A percentile compares a stretch with the other conserved stretches of the same genome.
These are phyloP conservation scores for Trichoderma simmonsii DNA, from an alignment of 2,329 filamentous ascomycete species.

Conservation along the genomic window DNA sequence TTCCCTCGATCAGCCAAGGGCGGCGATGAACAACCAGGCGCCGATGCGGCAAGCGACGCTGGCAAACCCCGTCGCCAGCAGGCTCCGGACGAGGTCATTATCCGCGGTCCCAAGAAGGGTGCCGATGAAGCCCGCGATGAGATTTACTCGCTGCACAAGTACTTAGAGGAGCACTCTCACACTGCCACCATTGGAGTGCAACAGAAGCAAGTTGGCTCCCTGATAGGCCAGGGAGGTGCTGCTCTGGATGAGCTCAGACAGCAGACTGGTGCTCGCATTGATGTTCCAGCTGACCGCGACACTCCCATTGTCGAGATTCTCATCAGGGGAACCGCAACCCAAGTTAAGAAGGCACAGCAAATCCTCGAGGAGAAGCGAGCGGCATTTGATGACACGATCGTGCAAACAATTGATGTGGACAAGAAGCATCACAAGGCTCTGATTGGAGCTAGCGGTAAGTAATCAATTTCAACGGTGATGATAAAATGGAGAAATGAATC, in stretches of 20 bases:
- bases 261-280: slow-evolving; percentile 81
- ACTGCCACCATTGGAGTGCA: slow-evolving; percentile 78
- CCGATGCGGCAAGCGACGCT: slow-evolving; percentile 66
- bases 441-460: slow-evolving; percentile 82
- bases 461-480: background rate
- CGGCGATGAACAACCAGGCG: slow-evolving; percentile 67
- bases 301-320: slow-evolving; percentile 77
- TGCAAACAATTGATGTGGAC: slow-evolving; percentile 82
- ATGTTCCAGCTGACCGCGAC: slow-evolving; percentile 80
- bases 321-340: slow-evolving; percentile 87
- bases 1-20: slow-evolving; percentile 71
- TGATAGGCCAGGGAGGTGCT: slow-evolving; percentile 87
- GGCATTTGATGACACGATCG: slow-evolving; percentile 85
- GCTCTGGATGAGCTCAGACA: slow-evolving; percentile 89
- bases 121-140: slow-evolving; percentile 91
- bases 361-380: slow-evolving; percentile 81
- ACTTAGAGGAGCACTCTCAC: slow-evolving; percentile 82
- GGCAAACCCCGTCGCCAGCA: slow-evolving; percentile 68
- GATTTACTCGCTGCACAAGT: slow-evolving; percentile 83
- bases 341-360: slow-evolving; percentile 90
- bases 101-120: slow-evolving; percentile 89
- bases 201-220: slow-evolving; percentile 85
- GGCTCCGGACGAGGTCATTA: slow-evolving; percentile 79
- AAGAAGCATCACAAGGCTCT: slow-evolving; percentile 88
- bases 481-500: background rate